These are phyloP conservation scores for Stachybotrys chlorohalonatus DNA, from an alignment of 2,329 filamentous ascomycete genomes.

Conservation along the genomic window DNA sequence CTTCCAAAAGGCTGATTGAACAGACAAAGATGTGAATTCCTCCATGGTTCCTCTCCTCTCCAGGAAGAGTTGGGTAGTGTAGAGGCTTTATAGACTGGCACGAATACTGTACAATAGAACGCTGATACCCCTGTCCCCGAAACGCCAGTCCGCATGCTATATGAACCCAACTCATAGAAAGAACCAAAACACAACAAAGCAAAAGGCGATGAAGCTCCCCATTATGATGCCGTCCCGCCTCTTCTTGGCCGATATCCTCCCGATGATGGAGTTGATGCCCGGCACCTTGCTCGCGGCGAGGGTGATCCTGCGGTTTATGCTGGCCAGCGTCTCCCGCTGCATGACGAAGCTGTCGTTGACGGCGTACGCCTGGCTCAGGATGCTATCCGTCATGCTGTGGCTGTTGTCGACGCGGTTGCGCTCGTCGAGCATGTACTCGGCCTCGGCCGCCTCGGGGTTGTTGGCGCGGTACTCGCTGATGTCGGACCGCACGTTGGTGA, in stretches of 20 bases:
- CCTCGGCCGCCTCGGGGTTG: constrained; percentile 76
- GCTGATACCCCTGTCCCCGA: constrained; percentile 22
- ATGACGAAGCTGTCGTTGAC: constrained; percentile 85
- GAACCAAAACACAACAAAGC: constrained; percentile 78
- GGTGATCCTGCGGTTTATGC: constrained; percentile 84
- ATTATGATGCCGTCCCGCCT: constrained; percentile 91
- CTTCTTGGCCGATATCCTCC: constrained; percentile 89
- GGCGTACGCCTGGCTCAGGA: constrained; percentile 91
- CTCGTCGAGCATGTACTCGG: constrained; percentile 96
- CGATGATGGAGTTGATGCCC: constrained; percentile 85
- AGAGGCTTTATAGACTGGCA: constrained; percentile 11
- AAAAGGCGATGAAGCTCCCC: constrained; percentile 83
- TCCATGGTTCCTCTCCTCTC: not conserved
- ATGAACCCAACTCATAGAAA: constrained; percentile 46
- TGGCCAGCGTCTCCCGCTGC: constrained; percentile 80
- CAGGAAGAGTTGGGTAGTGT: not conserved
- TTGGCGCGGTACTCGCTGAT: constrained; percentile 80
- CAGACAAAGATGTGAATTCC: constrained; percentile 15
- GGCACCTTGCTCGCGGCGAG: constrained; percentile 84
- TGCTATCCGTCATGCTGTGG: constrained; percentile 79
- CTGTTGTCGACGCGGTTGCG: constrained; percentile 77
- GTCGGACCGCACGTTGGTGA: constrained; percentile 83
- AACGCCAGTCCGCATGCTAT: constrained; percentile 21
- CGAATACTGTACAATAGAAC: constrained; percentile 23
- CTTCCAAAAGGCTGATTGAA: constrained; percentile 19